Evolutionary conservation across 192 early-diverging fungal species (phyloP).

Genomic region (Allomyces macrogynus): DNA sequence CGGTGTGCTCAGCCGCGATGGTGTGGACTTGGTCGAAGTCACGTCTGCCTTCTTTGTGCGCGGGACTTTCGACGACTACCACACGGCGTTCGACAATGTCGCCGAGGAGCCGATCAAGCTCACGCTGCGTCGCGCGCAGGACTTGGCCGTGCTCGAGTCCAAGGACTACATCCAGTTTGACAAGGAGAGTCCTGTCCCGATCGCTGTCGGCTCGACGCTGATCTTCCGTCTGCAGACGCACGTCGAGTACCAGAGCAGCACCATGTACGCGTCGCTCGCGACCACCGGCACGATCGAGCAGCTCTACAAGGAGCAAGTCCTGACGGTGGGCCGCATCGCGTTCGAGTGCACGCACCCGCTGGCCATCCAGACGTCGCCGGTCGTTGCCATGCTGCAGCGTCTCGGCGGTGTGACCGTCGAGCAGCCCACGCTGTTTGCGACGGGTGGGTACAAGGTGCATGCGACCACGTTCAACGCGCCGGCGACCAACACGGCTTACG

Average conservation of each 20-base stretch:
- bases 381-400: not conserved
- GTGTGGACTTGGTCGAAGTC: conserved; percentile 65
- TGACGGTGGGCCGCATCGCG: not conserved
- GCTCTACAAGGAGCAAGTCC: not conserved
- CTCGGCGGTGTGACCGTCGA: conserved; percentile 33
- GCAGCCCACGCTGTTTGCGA: conserved; percentile 71
- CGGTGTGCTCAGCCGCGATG: conserved; percentile 49
- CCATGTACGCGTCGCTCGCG: conserved; percentile 43
- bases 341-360: not conserved
- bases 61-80: conserved; percentile 68
- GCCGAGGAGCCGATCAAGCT: conserved; percentile 63
- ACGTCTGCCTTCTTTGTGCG: conserved; percentile 82
- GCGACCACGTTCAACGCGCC: conserved; percentile 69
- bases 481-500: conserved; percentile 71
- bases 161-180: conserved; percentile 75
- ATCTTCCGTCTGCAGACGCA: conserved; percentile 60
- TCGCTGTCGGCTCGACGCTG: conserved; percentile 26
- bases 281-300: conserved; percentile 34
- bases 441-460: conserved; percentile 75
- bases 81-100: conserved; percentile 66
- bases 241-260: conserved; percentile 32
- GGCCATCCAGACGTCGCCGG: not conserved
- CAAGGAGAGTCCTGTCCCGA: conserved; percentile 24
- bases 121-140: conserved; percentile 48
- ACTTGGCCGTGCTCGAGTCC: conserved; percentile 70